Evolutionary conservation across 257 asterid species (phyloP), one percentile per base, ranked within the genome.

Genomic region (Solanum pennellii): DNA sequence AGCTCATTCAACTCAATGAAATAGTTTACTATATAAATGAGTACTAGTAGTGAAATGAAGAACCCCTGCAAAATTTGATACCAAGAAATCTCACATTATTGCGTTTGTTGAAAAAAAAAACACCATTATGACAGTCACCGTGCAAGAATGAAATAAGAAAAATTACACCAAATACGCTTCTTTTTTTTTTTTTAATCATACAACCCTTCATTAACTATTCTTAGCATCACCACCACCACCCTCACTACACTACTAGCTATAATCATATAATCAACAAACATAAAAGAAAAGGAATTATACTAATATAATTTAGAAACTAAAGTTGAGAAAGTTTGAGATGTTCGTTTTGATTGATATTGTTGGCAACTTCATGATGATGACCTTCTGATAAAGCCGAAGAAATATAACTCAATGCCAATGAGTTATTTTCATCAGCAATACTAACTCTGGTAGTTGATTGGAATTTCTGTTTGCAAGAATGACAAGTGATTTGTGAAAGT

Each of bases 401-500:
- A 5, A 92, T 90, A 87, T 93, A 92, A 73, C 93, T 90, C 88
- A 88, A 68, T 6, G 90, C 92, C 83, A 89, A 69, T 0, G 89
- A 83, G 66, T 82, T 82, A n/a, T 82, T 82, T 74, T 89, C 91
- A 25, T 88, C 88, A 0, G 39, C 18, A 74, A 11, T 39, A 37
- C 42, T 37, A 37, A 74, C 9, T 74, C 49, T 74, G n/a, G 91
- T 65, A 0, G 89, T n/a, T 35, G 87, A 71, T 76, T 88, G 92
- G 88, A 94, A 93, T 86, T 93, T 94, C 5, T 88, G 89, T 91
- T 88, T 91, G 92, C 99, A 96, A 15, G 94, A 87, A 42, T 87
- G 94, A 90, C 98, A 95, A 5, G 98, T 94, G 86, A 94, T 89
- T 85, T 92, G 93, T 41, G 88, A 65, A 42, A 95, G 76, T 25